Evolutionary conservation across 768 basidiomycete species (phyloP), one percentile per base, ranked within the genome.

Genomic region (Leccinum pellstonianum): DNA sequence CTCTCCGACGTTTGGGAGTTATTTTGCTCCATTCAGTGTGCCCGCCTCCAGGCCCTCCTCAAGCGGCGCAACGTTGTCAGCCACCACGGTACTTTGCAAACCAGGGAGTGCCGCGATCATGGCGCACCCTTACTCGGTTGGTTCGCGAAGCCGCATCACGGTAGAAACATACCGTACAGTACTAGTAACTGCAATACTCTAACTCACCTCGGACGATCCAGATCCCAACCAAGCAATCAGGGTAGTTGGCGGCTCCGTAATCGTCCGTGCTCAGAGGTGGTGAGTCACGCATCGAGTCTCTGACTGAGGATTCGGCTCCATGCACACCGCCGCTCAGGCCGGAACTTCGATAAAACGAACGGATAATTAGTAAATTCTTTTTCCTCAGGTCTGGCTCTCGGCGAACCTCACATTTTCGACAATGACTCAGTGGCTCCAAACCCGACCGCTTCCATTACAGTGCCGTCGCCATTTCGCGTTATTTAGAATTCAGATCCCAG

Each of bases 1-100:
- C 70, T 63, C 70, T 62, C 64, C 60, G 59, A 62, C 60, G 15
- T 35, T 50, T 60, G 63, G 61, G 70, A 54, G 38, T 58, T 17
- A 21, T 54, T 33, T 37, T 67, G 25, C 64, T 61, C 62, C 41
- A 52, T 66, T 66, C 43, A 19, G 43, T 19, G 43, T n/a, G 43
- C 43, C 43, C 19, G 43, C 43, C 43, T 43, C 43, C 10, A 43
- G 48, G 15, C 21, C 48, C 23, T 49, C 21, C 21, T 51, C 12
- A 29, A 48, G 25, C n/a, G 15, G 5, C 43, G 19, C 43, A 46
- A 46, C 41, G 41, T 43, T 43, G n/a, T 47, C 15, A 33, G 49
- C 29, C 19, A 46, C 52, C 43, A 53, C 27, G 50, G 46, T 29
- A 51, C 54, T 50, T 49, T 59, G 29, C 51, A 33, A 48, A 52